Base-by-base conservation (phyloP, 345 rosid genomes). In the Conringia planisiliqua region DNA sequence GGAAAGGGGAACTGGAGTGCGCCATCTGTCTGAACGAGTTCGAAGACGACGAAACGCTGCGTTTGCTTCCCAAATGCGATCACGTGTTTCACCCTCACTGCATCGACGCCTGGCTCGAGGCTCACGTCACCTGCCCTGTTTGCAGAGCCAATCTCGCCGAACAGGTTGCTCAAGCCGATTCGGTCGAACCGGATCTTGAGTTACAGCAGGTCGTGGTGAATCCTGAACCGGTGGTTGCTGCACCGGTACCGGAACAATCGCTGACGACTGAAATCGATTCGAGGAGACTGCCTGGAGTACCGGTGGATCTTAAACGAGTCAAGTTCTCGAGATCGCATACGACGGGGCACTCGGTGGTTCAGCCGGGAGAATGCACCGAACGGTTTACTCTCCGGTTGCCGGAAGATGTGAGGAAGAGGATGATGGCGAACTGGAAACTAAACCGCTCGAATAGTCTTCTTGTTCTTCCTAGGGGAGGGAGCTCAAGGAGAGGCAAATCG, bases 61-160 rank as follows among this genome's bases (percentile, higher is more conserved):
- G 99, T 83, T 79, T 95, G 43, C 72, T 95, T 1, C 99, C 99
- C 1, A 90, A 88, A 33, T 95, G 99, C 33, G 90, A 92, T 70
- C 97, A 95, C 71, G 99, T 86, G 6, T 95, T 95, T 75, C 99
- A 95, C 27, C 84, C 99, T 1, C 96, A 92, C 3, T 96, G 99
- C 46, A 86, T 96, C 69, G 98, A 75, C 20, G 91, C 86, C 4
- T 96, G 99, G 99, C 82, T 96, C 1, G 79, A 74, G 43, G 92
- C 89, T 17, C 98, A 96, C 68, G 83, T 85, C 4, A 96, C 99
- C 7, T 96, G 99, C 66, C 99, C 99, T 0, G 99, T 96, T 52
- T 96, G 99, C 24, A 85, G 99, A 20, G 82, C 98, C 6, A 83
- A 96, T 65, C 88, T 96, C 68, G 77, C 75, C 0, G 81, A 42